Percentiles rank a stretch among this genome's conserved stretches.
Conservation (phyloP, 441 rosid species). For the Pelargonium citronellum region DNA sequence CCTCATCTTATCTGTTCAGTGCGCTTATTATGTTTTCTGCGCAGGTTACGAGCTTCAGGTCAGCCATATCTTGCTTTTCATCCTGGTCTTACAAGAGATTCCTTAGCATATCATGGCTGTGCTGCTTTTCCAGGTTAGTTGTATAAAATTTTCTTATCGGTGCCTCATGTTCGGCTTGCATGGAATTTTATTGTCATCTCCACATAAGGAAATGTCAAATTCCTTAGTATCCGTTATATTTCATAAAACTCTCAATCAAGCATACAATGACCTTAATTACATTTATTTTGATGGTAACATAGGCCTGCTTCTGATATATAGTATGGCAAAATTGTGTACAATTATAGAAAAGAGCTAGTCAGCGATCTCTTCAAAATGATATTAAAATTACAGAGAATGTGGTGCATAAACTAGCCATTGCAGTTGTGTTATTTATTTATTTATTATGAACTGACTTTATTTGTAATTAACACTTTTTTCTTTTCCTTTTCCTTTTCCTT, state of each 20-base stretch:
- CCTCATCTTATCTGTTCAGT: background rate
- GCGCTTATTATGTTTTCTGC: background rate
- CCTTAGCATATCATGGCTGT: conserved; percentile 24
- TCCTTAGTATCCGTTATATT: background rate
- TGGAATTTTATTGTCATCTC: background rate
- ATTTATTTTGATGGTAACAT: background rate
- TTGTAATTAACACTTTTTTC: too few species aligned
- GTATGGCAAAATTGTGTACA: too few species aligned
- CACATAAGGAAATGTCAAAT: background rate
- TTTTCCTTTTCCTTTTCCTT: background rate
- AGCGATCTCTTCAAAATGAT: too few species aligned
- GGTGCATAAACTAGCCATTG: background rate
- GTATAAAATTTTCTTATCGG: background rate
- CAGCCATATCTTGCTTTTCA: conserved; percentile 23
- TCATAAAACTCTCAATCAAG: background rate
- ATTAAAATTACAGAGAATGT: background rate
- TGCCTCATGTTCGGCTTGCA: conserved; percentile 9
- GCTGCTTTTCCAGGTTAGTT: conserved; percentile 23
- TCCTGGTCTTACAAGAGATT: conserved; percentile 18
- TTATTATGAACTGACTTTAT: too few species aligned
- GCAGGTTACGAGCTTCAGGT: conserved; percentile 19
- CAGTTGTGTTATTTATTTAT: too few species aligned
- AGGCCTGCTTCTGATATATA: too few species aligned
- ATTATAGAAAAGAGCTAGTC: too few species aligned
- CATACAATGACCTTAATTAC: background rate